Conservation (phyloP, 2,329 filamentous ascomycete species). For the Teratosphaeria epicoccoides region DNA sequence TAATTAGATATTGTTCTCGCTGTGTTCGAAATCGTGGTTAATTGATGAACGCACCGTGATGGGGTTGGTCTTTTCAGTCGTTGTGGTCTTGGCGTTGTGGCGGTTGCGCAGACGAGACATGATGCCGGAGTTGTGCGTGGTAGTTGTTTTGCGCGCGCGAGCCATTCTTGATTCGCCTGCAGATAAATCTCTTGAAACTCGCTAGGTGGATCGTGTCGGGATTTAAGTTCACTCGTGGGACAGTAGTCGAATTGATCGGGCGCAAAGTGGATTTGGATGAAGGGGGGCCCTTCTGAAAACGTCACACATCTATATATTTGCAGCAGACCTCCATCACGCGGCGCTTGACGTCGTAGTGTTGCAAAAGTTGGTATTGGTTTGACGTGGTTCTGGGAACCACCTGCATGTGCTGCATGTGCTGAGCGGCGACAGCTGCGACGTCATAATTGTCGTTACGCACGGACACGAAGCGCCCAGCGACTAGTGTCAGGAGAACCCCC, state of each 20-base stretch:
- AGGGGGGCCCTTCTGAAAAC: background rate
- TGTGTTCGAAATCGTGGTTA: background rate
- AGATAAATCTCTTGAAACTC: background rate
- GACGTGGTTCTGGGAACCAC: background rate
- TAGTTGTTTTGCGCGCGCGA: conserved; percentile 7
- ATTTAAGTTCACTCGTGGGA: too few relatives aligned
- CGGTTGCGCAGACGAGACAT: conserved; percentile 44
- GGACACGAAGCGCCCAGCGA: too few relatives aligned
- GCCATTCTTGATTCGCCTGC: conserved; percentile 8
- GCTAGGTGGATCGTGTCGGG: too few relatives aligned
- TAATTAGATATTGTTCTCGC: background rate
- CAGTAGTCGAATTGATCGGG: background rate
- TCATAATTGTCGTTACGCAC: too few relatives aligned
- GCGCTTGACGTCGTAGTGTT: conserved; percentile 1
- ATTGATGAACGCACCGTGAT: conserved; percentile 13
- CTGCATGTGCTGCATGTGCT: too few relatives aligned
- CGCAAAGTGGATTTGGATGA: background rate
- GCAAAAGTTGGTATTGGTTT: background rate
- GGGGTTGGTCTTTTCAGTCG: conserved; percentile 32
- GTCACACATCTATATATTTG: background rate
- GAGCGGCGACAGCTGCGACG: background rate
- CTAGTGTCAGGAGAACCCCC: too few relatives aligned
- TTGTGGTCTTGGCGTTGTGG: conserved; percentile 32
- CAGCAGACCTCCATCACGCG: background rate
- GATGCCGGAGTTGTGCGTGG: conserved; percentile 39